Conservation (phyloP, 2,329 filamentous ascomycete species). For the Berkeleyomyces basicola region DNA sequence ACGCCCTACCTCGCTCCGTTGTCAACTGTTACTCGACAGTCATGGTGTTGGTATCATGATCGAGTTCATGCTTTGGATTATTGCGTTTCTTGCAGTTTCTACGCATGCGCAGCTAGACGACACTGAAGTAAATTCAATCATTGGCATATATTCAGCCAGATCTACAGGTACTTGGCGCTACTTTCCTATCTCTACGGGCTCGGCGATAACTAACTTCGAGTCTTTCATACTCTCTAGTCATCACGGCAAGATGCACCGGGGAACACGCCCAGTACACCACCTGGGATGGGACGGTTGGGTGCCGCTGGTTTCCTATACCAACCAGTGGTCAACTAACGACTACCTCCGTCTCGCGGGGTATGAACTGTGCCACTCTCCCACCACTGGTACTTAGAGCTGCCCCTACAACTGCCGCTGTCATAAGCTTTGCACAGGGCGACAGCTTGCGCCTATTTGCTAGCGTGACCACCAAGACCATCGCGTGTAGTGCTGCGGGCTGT, state of each 20-base stretch:
- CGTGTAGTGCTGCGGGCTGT: neutral
- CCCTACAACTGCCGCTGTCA: neutral
- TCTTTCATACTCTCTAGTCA: neutral
- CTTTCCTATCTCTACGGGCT: neutral
- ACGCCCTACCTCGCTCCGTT: no score
- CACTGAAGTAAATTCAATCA: neutral
- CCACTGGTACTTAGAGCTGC: neutral
- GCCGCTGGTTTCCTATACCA: slow-evolving; percentile 1
- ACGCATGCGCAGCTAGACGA: neutral
- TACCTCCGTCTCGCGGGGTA: slow-evolving; percentile 6
- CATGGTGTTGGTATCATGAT: neutral
- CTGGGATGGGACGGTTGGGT: slow-evolving; percentile 9
- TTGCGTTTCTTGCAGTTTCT: neutral
- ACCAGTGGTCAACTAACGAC: neutral
- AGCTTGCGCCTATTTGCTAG: slow-evolving; percentile 9
- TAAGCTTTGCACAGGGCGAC: slow-evolving; percentile 6
- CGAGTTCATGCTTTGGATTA: neutral
- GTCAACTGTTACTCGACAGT: no score
- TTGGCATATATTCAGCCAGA: slow-evolving; percentile 1
- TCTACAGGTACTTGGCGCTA: neutral
- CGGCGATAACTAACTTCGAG: neutral
- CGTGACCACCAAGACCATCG: slow-evolving; percentile 4
- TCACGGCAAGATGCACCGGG: slow-evolving; percentile 7
- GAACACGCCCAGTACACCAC: slow-evolving; percentile 7
- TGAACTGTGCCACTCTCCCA: neutral